A percentile compares a stretch with the other conserved stretches of the same genome.
These are phyloP conservation scores for Talaromyces sp. DNA, from an alignment of 2,329 filamentous ascomycete genomes.

Conservation along the genomic window DNA sequence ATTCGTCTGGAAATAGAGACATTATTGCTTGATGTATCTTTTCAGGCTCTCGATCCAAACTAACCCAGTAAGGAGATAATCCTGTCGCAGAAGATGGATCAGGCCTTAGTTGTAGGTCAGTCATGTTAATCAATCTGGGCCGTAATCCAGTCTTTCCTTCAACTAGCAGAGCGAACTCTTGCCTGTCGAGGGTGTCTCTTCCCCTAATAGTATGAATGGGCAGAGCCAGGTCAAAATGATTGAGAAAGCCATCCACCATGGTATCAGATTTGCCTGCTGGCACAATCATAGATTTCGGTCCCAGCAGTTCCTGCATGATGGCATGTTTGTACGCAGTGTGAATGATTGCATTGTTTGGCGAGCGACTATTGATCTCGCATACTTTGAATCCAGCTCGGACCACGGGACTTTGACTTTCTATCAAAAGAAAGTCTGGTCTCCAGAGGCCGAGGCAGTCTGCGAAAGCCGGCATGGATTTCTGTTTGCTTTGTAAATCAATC, in stretches of 20 bases:
- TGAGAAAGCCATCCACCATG: slow-evolving; percentile 23
- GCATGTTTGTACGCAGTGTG: not conserved
- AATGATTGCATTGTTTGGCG: slow-evolving; percentile 18
- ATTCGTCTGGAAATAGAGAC: slow-evolving; percentile 25
- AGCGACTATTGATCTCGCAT: slow-evolving; percentile 23
- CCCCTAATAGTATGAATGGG: slow-evolving; percentile 34
- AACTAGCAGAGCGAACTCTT: not conserved
- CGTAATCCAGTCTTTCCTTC: not conserved
- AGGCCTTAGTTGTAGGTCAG: not conserved
- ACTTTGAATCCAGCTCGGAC: slow-evolving; percentile 4
- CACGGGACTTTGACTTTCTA: not conserved
- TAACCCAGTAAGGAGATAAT: not conserved
- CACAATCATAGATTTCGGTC: not conserved
- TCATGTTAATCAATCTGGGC: not conserved
- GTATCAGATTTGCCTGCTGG: not conserved
- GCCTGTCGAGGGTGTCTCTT: slow-evolving; percentile 32
- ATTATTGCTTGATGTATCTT: slow-evolving; percentile 7
- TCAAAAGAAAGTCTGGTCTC: slow-evolving; percentile 22
- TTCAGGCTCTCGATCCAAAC: not conserved
- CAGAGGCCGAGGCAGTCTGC: slow-evolving; percentile 15
- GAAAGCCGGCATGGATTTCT: not conserved
- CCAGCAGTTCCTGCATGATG: not conserved
- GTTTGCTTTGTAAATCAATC: not conserved
- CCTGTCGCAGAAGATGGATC: not conserved
- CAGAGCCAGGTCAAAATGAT: slow-evolving; percentile 24